Conservation (phyloP, 108 stramenopile species). For the Fistulifera pelliculosa region DNA sequence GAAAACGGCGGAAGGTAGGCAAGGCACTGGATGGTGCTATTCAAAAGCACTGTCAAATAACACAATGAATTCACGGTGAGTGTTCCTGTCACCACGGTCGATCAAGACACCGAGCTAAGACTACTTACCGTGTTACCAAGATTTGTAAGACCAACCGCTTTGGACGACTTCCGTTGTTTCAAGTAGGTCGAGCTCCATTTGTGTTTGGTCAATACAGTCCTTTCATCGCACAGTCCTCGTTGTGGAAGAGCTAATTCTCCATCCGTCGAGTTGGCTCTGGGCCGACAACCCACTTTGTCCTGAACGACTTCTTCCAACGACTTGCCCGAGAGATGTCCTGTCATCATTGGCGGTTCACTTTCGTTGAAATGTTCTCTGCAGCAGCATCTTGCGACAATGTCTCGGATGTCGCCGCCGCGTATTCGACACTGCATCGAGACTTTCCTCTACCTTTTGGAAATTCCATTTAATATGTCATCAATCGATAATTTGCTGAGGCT, state of each 20-base stretch:
- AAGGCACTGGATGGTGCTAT: conserved; percentile 90
- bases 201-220: conserved; percentile 43
- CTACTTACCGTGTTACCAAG: conserved; percentile 76
- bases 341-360: too few relatives aligned
- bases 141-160: conserved; percentile 78
- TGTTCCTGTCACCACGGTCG: too few relatives aligned
- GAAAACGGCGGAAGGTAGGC: conserved; percentile 81
- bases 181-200: conserved; percentile 38
- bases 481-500: too few relatives aligned
- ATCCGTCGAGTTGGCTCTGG: conserved; percentile 75
- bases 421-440: too few relatives aligned
- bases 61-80: too few relatives aligned
- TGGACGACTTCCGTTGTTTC: conserved; percentile 10
- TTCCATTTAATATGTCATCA: too few relatives aligned
- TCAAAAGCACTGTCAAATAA: conserved; percentile 87
- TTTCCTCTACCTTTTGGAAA: too few relatives aligned
- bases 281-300: conserved; percentile 61
- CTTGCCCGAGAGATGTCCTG: conserved; percentile 30
- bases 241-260: conserved; percentile 65
- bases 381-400: too few relatives aligned
- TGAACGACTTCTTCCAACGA: conserved; percentile 69
- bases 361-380: too few relatives aligned
- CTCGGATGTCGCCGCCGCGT: too few relatives aligned
- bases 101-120: too few relatives aligned
- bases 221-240: conserved; percentile 77